phyloP scores from a whole-genome alignment of 192 early-diverging fungal species.

The Coemansia asiatica region DNA sequence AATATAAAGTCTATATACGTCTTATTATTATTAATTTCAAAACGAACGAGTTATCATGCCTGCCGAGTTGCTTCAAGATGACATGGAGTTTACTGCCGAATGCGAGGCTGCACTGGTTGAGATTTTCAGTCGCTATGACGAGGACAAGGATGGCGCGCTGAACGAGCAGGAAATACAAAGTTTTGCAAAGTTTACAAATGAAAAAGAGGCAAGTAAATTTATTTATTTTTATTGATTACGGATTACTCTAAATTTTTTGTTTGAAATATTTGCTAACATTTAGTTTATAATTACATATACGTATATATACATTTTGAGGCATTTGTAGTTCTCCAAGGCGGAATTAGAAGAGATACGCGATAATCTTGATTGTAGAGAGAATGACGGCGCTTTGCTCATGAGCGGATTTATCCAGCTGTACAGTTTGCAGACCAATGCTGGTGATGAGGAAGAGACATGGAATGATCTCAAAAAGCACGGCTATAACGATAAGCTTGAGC shows the following conservation, averaged over 20 bases:
- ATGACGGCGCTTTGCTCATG: slow-evolving; percentile 58
- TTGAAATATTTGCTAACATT: no score
- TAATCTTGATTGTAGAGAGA: slow-evolving; percentile 64
- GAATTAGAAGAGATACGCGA: slow-evolving; percentile 64
- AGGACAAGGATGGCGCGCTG: slow-evolving; percentile 60
- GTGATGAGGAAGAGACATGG: slow-evolving; percentile 73
- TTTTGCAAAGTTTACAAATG: slow-evolving; percentile 63
- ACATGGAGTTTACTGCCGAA: slow-evolving; percentile 55
- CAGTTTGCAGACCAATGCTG: slow-evolving; percentile 65
- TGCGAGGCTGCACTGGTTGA: slow-evolving; percentile 58
- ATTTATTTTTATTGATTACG: neutral
- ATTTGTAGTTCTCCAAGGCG: slow-evolving; percentile 27
- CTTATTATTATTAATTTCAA: no score
- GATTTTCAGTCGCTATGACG: slow-evolving; percentile 66
- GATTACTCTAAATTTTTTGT: neutral
- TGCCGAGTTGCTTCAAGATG: slow-evolving; percentile 44
- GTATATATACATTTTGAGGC: neutral
- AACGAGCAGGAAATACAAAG: slow-evolving; percentile 56
- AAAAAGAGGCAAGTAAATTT: slow-evolving; percentile 46
- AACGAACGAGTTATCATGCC: no score
- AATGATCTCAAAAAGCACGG: slow-evolving; percentile 68
- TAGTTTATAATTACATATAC: no score
- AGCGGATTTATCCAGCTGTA: slow-evolving; percentile 83
- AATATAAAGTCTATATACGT: neutral
- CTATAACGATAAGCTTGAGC: slow-evolving; percentile 33